Evolutionary conservation across 2,329 filamentous ascomycete genomes (phyloP).

Genomic region (Phoma sp.): DNA sequence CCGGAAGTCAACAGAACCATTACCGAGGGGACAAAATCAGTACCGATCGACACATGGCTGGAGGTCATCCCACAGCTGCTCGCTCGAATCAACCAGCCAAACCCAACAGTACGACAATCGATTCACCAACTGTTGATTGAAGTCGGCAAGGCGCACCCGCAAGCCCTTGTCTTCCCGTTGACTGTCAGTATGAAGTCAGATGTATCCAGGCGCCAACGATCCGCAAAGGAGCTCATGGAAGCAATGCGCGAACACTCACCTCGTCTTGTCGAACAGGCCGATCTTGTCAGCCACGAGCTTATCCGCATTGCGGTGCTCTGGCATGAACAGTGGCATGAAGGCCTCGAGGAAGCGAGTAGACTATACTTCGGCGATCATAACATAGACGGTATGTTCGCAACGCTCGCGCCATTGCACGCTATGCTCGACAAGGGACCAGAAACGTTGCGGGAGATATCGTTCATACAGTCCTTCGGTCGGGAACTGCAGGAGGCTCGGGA

Average conservation of each 20-base stretch:
- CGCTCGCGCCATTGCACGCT: slow-evolving; percentile 87
- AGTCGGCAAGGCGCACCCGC: slow-evolving; percentile 91
- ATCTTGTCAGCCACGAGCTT: slow-evolving; percentile 92
- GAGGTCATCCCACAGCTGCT: slow-evolving; percentile 98
- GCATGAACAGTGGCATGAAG: slow-evolving; percentile 99
- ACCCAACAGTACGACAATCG: slow-evolving; percentile 83
- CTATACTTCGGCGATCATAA: slow-evolving; percentile 98
- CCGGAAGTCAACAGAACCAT: slow-evolving; percentile 87
- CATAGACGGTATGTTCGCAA: slow-evolving; percentile 95
- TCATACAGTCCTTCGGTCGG: slow-evolving; percentile 94
- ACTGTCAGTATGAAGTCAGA: slow-evolving; percentile 99
- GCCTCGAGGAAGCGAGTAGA: slow-evolving; percentile 92
- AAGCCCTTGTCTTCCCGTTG: slow-evolving; percentile 94
- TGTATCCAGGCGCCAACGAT: slow-evolving; percentile 81
- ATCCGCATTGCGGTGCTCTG: slow-evolving; percentile 96
- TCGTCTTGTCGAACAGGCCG: slow-evolving; percentile 91
- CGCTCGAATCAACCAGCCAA: slow-evolving; percentile 95
- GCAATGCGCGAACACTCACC: slow-evolving; percentile 96
- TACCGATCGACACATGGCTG: slow-evolving; percentile 98
- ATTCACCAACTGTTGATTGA: slow-evolving; percentile 93
- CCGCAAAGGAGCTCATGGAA: slow-evolving; percentile 94
- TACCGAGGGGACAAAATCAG: slow-evolving; percentile 86
- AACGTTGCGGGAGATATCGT: slow-evolving; percentile 94
- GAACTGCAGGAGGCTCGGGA: slow-evolving; percentile 94
- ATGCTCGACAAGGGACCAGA: slow-evolving; percentile 90